phyloP scores from a whole-genome alignment of 805 yeast genomes.

The Priceomyces medius region DNA sequence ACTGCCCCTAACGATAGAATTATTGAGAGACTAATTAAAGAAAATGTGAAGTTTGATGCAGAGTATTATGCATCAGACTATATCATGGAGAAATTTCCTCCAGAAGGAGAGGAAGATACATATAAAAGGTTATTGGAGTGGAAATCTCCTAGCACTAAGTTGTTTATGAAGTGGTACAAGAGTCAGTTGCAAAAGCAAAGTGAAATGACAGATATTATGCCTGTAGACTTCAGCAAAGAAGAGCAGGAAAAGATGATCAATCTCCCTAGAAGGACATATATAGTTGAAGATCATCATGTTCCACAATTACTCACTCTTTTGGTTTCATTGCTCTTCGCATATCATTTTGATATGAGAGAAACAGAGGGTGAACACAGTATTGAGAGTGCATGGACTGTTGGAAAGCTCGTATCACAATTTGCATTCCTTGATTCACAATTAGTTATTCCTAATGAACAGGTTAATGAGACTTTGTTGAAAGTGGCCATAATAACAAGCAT shows the following conservation, averaged over 20 bases:
- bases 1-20: conserved; percentile 57
- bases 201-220: conserved; percentile 28
- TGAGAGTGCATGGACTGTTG: conserved; percentile 94
- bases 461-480: conserved; percentile 39
- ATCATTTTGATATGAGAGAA: conserved; percentile 71
- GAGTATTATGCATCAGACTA: conserved; percentile 88
- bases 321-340: conserved; percentile 67
- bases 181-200: conserved; percentile 26
- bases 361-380: conserved; percentile 69
- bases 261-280: conserved; percentile 62
- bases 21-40: conserved; percentile 65
- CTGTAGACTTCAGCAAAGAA: conserved; percentile 53
- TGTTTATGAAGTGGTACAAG: conserved; percentile 50
- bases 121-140: conserved; percentile 49
- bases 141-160: conserved; percentile 47
- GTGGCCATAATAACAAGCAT: conserved; percentile 60
- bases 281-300: conserved; percentile 52
- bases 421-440: conserved; percentile 66
- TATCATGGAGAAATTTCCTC: conserved; percentile 56
- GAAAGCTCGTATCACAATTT: conserved; percentile 79
- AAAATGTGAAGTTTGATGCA: conserved; percentile 74
- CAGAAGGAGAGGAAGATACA: conserved; percentile 51
- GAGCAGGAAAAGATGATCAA: conserved; percentile 68
- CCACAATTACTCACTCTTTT: conserved; percentile 59
- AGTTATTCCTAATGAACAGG: conserved; percentile 20